A percentile compares a stretch with the other conserved stretches of the same genome.
Conservation (phyloP, 306 rosid genomes). For the Purshia tridentata region DNA sequence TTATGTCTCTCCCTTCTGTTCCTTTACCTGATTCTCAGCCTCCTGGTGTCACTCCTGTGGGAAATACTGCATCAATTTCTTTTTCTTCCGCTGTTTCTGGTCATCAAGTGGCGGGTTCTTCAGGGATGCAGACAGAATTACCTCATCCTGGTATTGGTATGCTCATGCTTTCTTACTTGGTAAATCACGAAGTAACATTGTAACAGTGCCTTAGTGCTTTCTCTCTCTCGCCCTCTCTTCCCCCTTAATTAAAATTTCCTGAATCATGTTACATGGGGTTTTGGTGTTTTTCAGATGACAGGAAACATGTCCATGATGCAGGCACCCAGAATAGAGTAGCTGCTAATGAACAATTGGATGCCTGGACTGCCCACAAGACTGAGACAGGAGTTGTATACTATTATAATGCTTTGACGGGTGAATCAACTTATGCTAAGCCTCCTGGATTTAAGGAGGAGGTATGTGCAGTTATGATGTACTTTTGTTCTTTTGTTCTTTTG, state of each 20-base stretch:
- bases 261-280: conserved; percentile 25
- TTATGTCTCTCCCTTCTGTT: conserved; percentile 62
- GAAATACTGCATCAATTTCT: conserved; percentile 28
- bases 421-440: conserved; percentile 86
- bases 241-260: conserved; percentile 4
- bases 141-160: conserved; percentile 55
- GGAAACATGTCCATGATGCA: conserved; percentile 39
- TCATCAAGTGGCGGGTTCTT: conserved; percentile 43
- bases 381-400: conserved; percentile 83
- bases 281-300: conserved; percentile 50
- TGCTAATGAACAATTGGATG: conserved; percentile 55
- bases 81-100: conserved; percentile 32
- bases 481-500: not conserved
- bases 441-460: conserved; percentile 86
- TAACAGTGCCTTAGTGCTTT: not conserved
- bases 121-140: conserved; percentile 48
- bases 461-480: conserved; percentile 22
- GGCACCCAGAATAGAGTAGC: conserved; percentile 31
- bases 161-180: conserved; percentile 22
- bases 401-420: conserved; percentile 81
- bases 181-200: not conserved
- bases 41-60: conserved; percentile 85
- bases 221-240: not conserved
- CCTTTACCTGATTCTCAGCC: conserved; percentile 84
- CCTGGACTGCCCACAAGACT: conserved; percentile 93